These are phyloP conservation scores for Cryptococcus hybrid DNA, from an alignment of 1,284 basidiomycete genomes.

Conservation along the genomic window DNA sequence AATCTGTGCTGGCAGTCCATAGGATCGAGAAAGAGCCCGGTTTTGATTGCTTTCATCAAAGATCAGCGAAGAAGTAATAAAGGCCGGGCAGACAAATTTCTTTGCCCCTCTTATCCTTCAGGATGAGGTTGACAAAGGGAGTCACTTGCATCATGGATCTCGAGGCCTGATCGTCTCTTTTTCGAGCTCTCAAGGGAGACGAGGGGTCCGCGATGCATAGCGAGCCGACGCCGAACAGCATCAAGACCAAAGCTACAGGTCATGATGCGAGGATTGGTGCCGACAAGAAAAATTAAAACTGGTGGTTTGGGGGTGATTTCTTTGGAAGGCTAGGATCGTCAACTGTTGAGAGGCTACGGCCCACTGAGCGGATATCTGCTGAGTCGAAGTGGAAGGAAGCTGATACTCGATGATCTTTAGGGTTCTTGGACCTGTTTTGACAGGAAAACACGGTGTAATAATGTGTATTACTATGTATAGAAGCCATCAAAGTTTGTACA, in stretches of 20 bases:
- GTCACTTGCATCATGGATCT: slow-evolving; percentile 19
- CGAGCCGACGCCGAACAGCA: slow-evolving; percentile 22
- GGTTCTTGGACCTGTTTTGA: neutral
- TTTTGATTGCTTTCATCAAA: slow-evolving; percentile 16
- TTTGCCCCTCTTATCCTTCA: neutral
- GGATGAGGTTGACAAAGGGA: neutral
- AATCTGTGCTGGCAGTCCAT: neutral
- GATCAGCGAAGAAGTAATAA: slow-evolving; percentile 13
- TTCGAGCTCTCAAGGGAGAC: slow-evolving; percentile 6
- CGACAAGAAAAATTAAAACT: neutral
- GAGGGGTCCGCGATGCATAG: slow-evolving; percentile 21
- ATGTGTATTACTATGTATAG: too few relatives aligned
- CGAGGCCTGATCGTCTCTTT: slow-evolving; percentile 20
- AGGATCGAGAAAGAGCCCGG: slow-evolving; percentile 6
- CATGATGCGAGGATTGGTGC: slow-evolving; percentile 32
- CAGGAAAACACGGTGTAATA: too few relatives aligned
- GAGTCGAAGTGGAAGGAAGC: neutral
- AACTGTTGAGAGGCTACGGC: slow-evolving; percentile 9
- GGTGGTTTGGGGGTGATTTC: neutral
- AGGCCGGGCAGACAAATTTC: slow-evolving; percentile 21
- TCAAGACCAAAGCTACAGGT: slow-evolving; percentile 6
- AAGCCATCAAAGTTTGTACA: too few relatives aligned
- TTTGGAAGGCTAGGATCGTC: slow-evolving; percentile 10
- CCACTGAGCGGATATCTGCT: slow-evolving; percentile 13
- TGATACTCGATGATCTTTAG: neutral